These are phyloP conservation scores for Chlorella ohadii DNA, from an alignment of 139 green algal species.

Conservation along the genomic window DNA sequence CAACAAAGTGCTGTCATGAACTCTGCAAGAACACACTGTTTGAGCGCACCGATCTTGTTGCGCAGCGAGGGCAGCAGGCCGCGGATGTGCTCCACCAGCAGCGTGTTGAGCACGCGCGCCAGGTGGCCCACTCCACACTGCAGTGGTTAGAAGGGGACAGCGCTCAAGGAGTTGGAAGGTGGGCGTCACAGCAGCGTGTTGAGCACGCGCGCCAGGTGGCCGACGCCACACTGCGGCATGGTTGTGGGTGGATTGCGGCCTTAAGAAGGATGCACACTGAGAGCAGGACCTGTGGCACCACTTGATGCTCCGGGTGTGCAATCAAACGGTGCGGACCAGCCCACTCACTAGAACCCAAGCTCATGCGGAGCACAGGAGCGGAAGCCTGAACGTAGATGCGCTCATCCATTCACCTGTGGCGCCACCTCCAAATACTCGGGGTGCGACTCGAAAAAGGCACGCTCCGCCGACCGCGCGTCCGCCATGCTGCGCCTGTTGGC, in stretches of 20 bases:
- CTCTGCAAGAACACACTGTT: too few species aligned
- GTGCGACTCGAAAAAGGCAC: slow-evolving; percentile 71
- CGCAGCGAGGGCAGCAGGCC: slow-evolving; percentile 58
- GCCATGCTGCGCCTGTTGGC: slow-evolving; percentile 51
- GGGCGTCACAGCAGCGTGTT: slow-evolving; percentile 85
- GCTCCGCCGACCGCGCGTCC: slow-evolving; percentile 56
- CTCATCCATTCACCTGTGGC: slow-evolving; percentile 21
- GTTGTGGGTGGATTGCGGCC: too few species aligned
- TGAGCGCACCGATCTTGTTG: slow-evolving; percentile 35
- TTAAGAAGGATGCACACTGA: too few species aligned
- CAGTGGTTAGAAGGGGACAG: too few species aligned
- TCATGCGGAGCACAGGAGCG: not conserved
- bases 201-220: slow-evolving; percentile 75
- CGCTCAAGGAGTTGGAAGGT: too few species aligned
- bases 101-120: slow-evolving; percentile 82
- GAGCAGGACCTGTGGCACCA: too few species aligned
- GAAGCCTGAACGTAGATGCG: too few species aligned
- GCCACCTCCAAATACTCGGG: slow-evolving; percentile 73
- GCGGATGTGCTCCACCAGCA: slow-evolving; percentile 92
- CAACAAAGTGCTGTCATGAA: too few species aligned
- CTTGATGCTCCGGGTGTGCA: too few species aligned
- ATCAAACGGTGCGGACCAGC: too few species aligned
- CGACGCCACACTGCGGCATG: slow-evolving; percentile 72
- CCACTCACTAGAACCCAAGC: too few species aligned
- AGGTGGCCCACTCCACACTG: slow-evolving; percentile 77